Evolutionary conservation across 805 yeast genomes (phyloP), one percentile per base, ranked within the genome.

Genomic region (Groenewaldozyma tartarivorans): DNA sequence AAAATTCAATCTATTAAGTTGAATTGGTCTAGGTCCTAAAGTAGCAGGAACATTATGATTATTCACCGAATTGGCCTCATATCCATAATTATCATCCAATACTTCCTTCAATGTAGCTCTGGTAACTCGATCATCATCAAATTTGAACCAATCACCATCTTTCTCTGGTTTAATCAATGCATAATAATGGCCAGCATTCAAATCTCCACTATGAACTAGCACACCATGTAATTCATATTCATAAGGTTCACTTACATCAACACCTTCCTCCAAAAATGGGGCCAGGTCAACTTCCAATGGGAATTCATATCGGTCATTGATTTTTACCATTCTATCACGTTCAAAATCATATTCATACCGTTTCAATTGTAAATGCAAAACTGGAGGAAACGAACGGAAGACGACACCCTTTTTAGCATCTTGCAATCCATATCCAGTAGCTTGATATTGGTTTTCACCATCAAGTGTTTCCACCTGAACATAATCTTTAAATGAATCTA

Each of bases 341-440:
- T 77, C 77, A 57, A 86, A 90, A 62, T 92, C 96, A 51, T 86
- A 92, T 57, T 92, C 97, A 56, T 88, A 92, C 49, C 99, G 70
- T 57, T 92, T 92, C 50, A 92, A 71, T 61, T 92, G 99, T 42
- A 92, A 66, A 60, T 92, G 97, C 45, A 92, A 67, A 3, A 92
- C 96, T 0, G 92, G 86, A 2, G 99, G 99, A 56, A 92, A 82
- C 7, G 76, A 72, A 56, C 82, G 81, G 58, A 92, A 92, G 0
- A 84, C 84, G 6, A 92, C 97, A 52, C 98, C 98, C 60, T 92
- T 92, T 54, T 81, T 81, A 7, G 98, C 97, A 61, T 87, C 96
- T 63, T 92, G 99, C 36, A 86, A 71, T 0, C 97, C 97, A 58
- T 62, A 74, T 29, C 79, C 88, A 26, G 83, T 87, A 0, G 98